phyloP scores from a whole-genome alignment of 176 grass and related monocot species.

The Tillandsia leiboldiana region DNA sequence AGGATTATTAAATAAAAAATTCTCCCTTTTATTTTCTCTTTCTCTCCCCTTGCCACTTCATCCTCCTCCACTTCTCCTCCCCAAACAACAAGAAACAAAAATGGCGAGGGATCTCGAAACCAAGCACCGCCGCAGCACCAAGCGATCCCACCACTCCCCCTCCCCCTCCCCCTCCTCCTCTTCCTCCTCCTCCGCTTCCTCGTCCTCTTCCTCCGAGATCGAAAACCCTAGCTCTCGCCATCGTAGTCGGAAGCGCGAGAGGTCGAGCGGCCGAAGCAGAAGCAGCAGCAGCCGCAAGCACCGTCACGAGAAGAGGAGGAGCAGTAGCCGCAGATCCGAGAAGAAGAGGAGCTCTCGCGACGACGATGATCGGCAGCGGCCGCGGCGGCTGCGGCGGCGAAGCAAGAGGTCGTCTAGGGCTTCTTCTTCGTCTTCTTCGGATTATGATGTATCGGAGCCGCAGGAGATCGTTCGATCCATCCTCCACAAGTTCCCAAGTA shows the following conservation, averaged over 20 bases:
- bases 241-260: slow-evolving; percentile 31
- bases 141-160: slow-evolving; percentile 26
- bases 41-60: not conserved
- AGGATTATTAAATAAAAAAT: too few species aligned
- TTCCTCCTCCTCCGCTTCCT: slow-evolving; percentile 11
- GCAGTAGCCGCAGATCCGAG: slow-evolving; percentile 25
- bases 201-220: slow-evolving; percentile 30
- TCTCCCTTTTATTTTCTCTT: not conserved
- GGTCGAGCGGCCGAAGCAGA: slow-evolving; percentile 21
- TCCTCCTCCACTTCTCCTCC: not conserved
- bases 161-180: slow-evolving; percentile 19
- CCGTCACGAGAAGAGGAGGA: slow-evolving; percentile 17
- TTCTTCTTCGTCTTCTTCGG: slow-evolving; percentile 21
- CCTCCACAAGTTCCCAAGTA: slow-evolving; percentile 45
- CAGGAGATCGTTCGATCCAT: slow-evolving; percentile 47
- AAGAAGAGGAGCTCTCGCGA: slow-evolving; percentile 21
- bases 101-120: slow-evolving; percentile 21
- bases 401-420: slow-evolving; percentile 10
- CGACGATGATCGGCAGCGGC: slow-evolving; percentile 3
- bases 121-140: slow-evolving; percentile 33
- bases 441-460: slow-evolving; percentile 33
- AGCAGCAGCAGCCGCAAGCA: slow-evolving; percentile 30
- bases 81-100: not conserved
- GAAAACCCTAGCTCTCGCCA: slow-evolving; percentile 31
- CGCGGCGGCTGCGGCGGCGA: slow-evolving; percentile 9